Base-by-base conservation (phyloP, 768 basidiomycete genomes). In the Leccinum sublutescens region DNA sequence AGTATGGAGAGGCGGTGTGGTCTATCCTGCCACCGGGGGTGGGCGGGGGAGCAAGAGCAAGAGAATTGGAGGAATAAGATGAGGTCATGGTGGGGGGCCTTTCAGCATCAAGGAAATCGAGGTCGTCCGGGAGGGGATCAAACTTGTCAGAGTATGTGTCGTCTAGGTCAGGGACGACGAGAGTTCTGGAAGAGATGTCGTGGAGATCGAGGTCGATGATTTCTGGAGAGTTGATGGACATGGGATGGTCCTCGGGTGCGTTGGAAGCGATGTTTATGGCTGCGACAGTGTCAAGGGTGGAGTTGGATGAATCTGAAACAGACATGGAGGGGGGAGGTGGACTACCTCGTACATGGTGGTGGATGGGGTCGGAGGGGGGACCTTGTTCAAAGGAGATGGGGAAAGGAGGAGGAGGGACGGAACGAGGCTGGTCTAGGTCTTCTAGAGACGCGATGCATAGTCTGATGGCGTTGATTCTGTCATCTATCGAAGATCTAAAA, bases 111-210 rank as follows among this genome's bases (percentile, higher is more conserved):
- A 68, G 59, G 15, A 68, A 59, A 21, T 56, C 36, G 11, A 64
- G n/a, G 36, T 65, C 57, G 29, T 64, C 61, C 19, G 66, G 69
- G 33, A 62, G 62, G 40, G 54, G 79, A n/a, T 78, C 77, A 53
- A 83, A 62, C 15, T 71, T 71, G 49, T 74, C 76, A 80, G 83
- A 85, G 34, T 80, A 76, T 10, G 74, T 75, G 19, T 80, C 81
- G 49, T 85, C 84, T 54, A 76, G 78, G 38, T 73, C 75, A 29
- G 63, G 66, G 47, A 69, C 68, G 11, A 64, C 58, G 10, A 75
- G 57, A 0, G 64, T 69, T 11, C 55, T 49, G 15, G 57, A 47
- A 0, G 67, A 71, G 5, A 56, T 2, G 15, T 72, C 65, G 5
- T 38, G 56, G 9, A 73, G 62, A 8, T 72, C 68, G 14, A 69